Evolutionary conservation across 352 stramenopile species (phyloP).

Genomic region (Globisporangium splendens): DNA sequence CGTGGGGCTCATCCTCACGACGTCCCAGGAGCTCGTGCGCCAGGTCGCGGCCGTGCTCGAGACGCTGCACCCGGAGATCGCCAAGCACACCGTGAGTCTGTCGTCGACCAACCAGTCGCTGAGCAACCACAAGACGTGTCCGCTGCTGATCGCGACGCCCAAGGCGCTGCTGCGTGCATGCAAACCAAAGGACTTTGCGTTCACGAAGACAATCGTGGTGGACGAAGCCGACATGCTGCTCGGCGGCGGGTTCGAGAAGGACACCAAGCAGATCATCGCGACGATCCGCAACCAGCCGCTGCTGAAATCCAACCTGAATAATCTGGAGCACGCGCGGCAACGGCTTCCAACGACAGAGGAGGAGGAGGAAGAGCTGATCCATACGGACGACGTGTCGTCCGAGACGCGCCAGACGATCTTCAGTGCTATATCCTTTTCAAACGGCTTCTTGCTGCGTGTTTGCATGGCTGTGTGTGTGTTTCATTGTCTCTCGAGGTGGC

Average conservation of each 20-base stretch:
- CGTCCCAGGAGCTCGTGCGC: slow-evolving; percentile 83
- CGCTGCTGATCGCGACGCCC: slow-evolving; percentile 64
- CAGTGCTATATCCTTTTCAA: slow-evolving; percentile 68
- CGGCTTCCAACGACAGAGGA: slow-evolving; percentile 3
- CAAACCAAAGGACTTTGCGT: slow-evolving; percentile 69
- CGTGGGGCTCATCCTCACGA: slow-evolving; percentile 74
- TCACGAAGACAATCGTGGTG: slow-evolving; percentile 67
- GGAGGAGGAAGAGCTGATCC: slow-evolving; percentile 16
- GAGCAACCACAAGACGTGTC: slow-evolving; percentile 26
- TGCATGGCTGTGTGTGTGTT: not conserved
- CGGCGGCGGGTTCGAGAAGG: slow-evolving; percentile 62
- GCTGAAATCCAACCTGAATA: slow-evolving; percentile 39
- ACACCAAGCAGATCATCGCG: slow-evolving; percentile 79
- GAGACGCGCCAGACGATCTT: slow-evolving; percentile 65
- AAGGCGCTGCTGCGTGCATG: slow-evolving; percentile 58
- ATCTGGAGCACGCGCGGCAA: slow-evolving; percentile 14
- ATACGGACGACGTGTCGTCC: slow-evolving; percentile 18
- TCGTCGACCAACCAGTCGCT: slow-evolving; percentile 58
- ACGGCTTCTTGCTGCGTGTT: too few relatives aligned
- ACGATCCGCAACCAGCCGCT: slow-evolving; percentile 80
- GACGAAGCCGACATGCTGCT: slow-evolving; percentile 85
- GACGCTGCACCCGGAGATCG: slow-evolving; percentile 36
- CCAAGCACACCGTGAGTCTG: slow-evolving; percentile 30
- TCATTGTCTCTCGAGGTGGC: not conserved
- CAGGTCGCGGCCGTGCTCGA: slow-evolving; percentile 58